Base-by-base conservation (phyloP, 352 stramenopile genomes). In the Globisporangium parvum region DNA sequence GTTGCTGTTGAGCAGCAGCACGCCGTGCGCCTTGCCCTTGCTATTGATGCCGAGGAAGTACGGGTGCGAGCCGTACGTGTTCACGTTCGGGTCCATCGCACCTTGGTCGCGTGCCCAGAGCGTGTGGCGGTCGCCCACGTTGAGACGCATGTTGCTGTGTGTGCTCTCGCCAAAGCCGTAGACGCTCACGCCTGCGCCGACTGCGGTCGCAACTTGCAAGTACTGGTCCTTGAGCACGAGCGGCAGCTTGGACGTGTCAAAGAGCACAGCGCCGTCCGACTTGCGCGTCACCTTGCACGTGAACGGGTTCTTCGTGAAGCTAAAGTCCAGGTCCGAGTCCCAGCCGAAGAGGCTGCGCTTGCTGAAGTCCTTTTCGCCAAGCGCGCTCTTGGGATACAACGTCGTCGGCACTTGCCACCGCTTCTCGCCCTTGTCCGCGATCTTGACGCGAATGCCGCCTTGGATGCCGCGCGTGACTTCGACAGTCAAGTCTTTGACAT, bases 1-100 rank as follows among this genome's bases (percentile, higher is more conserved):
- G 60, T 85, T 85, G 39, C 62, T 72, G 69, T 80, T 85, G 50
- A 77, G 55, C 39, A 88, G 53, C 23, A 84, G 73, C 39, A 78
- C 63, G 26, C 75, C 77, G 53, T 85, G 70, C 14, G 76, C 73
- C 35, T 61, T 59, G 14, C 64, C 58, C 28, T 57, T 51, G 48
- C 56, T 62, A 51, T 79, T 70, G 20, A 80, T 46, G 37, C 62
- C 65, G 18, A 85, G 17, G 56, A 73, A 81, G 60, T 81, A 79
- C 31, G 77, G 77, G 50, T 82, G 71, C 44, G 69, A 70, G 60
- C 71, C 74, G 55, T 85, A 87, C 40, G 71, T 51, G 70, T 87
- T 87, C 4, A 63, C 50, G 42, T 72, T 66, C 49, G 66, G 62
- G n/a, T 62, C 57, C 60, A 63, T 66, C 14, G 70, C 61, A 9